Percentiles rank a stretch among this genome's conserved stretches.
Evolutionary conservation across 306 rosid species (phyloP).

Genomic region (Rubus parviflorus): DNA sequence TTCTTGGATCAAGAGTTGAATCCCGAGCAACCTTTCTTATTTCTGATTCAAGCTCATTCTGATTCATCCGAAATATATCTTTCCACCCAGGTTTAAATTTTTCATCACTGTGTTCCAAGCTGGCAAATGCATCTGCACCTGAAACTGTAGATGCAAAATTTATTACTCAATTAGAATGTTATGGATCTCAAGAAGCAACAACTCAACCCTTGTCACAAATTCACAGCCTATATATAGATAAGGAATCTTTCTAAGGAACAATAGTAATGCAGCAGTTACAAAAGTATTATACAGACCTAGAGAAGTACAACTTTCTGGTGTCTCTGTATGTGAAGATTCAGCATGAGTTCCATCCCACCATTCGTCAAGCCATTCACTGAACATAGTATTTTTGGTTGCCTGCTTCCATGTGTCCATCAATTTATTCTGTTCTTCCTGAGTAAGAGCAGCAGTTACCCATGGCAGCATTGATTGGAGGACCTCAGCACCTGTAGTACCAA

Average conservation of each 20-base stretch:
- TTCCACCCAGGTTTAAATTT: conserved; percentile 96
- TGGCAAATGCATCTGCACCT: conserved; percentile 43
- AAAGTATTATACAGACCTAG: conserved; percentile 45
- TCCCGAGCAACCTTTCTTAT: conserved; percentile 79
- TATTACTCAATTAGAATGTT: conserved; percentile 2
- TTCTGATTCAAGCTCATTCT: conserved; percentile 51
- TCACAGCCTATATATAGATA: neutral
- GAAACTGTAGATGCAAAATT: conserved; percentile 8
- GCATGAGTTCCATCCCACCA: conserved; percentile 74
- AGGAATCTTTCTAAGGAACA: neutral
- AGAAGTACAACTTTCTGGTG: conserved; percentile 44
- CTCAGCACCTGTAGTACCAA: conserved; percentile 97
- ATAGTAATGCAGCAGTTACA: conserved; percentile 3
- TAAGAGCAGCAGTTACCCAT: conserved; percentile 93
- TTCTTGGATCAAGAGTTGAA: conserved; percentile 88
- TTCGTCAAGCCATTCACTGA: conserved; percentile 92
- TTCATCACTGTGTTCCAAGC: conserved; percentile 71
- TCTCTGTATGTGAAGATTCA: conserved; percentile 47
- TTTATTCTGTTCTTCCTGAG: conserved; percentile 81
- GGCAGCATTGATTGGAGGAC: conserved; percentile 95
- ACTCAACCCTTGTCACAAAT: neutral
- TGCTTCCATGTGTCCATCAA: conserved; percentile 95
- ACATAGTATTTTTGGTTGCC: conserved; percentile 89
- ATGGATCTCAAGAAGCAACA: neutral
- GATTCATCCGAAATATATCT: conserved; percentile 67